Base-by-base conservation (phyloP, 768 basidiomycete species). In the Suillus brevipes region DNA sequence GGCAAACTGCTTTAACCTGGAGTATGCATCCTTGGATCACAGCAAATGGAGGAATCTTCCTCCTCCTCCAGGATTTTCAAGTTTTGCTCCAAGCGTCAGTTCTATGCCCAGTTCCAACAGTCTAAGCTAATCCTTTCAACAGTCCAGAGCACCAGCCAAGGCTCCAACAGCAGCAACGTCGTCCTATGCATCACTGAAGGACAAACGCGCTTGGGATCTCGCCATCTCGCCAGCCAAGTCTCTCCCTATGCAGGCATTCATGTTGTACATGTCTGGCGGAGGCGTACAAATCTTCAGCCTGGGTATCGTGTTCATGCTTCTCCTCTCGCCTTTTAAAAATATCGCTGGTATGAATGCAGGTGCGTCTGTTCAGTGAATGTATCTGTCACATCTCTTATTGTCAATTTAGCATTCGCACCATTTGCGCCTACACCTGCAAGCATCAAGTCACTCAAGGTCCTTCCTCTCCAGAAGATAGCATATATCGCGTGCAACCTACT, bases 201-300 rank as follows among this genome's bases (percentile, higher is more conserved):
- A 86, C 67, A 89, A 85, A 71, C 88, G 92, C 34, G 94, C 94
- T 50, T 93, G 94, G 91, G 92, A 94, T 67, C 82, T 92, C 49
- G 94, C 94, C 45, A 84, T 89, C 58, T 81, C 86, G 4, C 95
- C 95, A 1, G 93, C 92, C 40, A 97, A 98, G 77, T 87, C 89
- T 16, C 83, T 98, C 34, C 95, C 95, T 4, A 97, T 97, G 96
- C 95, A 98, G 73, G 94, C 90, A 6, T 91, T 98, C 80, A 98
- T 98, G 96, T 83, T 98, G 40, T 98, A 98, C 85, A 97, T 98
- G 92, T 96, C 95, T 25, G 96, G 96, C 42, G 90, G 94, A 14
- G 94, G 94, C 59, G 91, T 98, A 16, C 96, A 98, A 77, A 90
- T 98, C 50, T 97, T 98, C 77, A 96, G 94, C 78, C 94, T 98